phyloP scores from a whole-genome alignment of 208 protist species.

The Trypanosoma grayi region DNA sequence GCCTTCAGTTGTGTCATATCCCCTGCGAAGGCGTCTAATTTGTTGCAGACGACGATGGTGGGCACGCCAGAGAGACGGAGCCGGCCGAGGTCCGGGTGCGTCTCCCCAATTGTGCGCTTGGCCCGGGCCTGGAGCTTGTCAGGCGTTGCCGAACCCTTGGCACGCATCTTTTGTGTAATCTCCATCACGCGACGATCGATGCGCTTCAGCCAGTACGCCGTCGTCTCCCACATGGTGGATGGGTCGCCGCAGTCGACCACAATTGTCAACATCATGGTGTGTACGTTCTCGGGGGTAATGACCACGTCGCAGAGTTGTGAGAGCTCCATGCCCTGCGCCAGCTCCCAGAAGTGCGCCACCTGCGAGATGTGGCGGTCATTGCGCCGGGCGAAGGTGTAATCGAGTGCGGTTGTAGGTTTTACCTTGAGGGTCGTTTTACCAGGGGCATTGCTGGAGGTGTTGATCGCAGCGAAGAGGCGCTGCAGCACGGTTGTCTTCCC shows the following conservation, averaged over 20 bases:
- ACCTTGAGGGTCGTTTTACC: conserved; percentile 33
- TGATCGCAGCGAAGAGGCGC: conserved; percentile 59
- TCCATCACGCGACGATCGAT: conserved; percentile 70
- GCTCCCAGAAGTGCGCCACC: conserved; percentile 90
- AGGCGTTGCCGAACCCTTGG: conserved; percentile 72
- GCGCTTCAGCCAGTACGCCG: conserved; percentile 70
- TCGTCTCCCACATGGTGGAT: conserved; percentile 62
- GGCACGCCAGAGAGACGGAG: conserved; percentile 81
- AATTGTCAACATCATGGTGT: conserved; percentile 62
- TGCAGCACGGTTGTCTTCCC: conserved; percentile 87
- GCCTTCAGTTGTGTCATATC: conserved; percentile 56
- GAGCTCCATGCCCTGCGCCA: conserved; percentile 82
- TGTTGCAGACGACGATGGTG: conserved; percentile 83
- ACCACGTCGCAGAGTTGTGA: conserved; percentile 85
- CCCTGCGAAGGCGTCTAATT: conserved; percentile 71
- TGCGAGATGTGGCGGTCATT: conserved; percentile 75
- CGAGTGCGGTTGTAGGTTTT: conserved; percentile 86
- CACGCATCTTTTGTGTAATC: conserved; percentile 69
- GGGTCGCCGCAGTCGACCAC: conserved; percentile 73
- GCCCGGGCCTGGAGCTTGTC: conserved; percentile 70
- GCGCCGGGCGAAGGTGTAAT: conserved; percentile 82
- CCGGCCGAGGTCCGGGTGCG: conserved; percentile 72
- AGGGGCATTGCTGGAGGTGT: conserved; percentile 27
- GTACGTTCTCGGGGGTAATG: conserved; percentile 83
- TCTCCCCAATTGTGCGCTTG: conserved; percentile 52